Evolutionary conservation across 805 yeast genomes (phyloP).

Genomic region (Isabelozyma rhagii): DNA sequence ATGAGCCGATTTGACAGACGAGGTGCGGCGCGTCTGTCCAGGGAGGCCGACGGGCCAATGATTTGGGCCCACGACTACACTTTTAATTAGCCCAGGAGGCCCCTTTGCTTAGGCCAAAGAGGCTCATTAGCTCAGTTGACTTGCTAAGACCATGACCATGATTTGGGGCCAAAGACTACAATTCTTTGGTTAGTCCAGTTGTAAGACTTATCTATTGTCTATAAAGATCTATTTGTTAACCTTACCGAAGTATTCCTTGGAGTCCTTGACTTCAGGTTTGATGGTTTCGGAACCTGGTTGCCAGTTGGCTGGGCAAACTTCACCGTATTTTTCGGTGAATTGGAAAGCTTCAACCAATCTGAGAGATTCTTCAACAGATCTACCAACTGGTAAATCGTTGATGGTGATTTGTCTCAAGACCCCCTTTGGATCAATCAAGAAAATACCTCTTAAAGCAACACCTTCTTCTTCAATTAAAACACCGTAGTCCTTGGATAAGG

Average conservation of each 20-base stretch:
- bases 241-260: conserved; percentile 89
- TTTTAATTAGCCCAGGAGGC: too few species aligned
- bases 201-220: not conserved
- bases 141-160: too few species aligned
- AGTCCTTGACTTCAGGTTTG: conserved; percentile 79
- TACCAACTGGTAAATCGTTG: conserved; percentile 99
- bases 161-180: too few species aligned
- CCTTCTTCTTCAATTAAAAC: conserved; percentile 96
- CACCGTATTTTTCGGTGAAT: conserved; percentile 98
- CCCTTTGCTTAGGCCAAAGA: too few species aligned
- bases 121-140: too few species aligned
- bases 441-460: conserved; percentile 96
- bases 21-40: too few species aligned
- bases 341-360: conserved; percentile 99
- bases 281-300: conserved; percentile 73
- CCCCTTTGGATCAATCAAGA: conserved; percentile 96
- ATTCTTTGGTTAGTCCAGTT: too few species aligned
- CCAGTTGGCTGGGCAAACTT: conserved; percentile 99
- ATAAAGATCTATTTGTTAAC: conserved; percentile 52
- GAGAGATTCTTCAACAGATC: conserved; percentile 96
- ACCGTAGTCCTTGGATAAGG: conserved; percentile 94
- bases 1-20: too few species aligned
- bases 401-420: conserved; percentile 92
- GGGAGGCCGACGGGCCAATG: too few species aligned
- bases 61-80: too few species aligned